Evolutionary conservation across 306 rosid species (phyloP), one percentile per base, ranked within the genome.

Genomic region (Begonia fuchsioides): DNA sequence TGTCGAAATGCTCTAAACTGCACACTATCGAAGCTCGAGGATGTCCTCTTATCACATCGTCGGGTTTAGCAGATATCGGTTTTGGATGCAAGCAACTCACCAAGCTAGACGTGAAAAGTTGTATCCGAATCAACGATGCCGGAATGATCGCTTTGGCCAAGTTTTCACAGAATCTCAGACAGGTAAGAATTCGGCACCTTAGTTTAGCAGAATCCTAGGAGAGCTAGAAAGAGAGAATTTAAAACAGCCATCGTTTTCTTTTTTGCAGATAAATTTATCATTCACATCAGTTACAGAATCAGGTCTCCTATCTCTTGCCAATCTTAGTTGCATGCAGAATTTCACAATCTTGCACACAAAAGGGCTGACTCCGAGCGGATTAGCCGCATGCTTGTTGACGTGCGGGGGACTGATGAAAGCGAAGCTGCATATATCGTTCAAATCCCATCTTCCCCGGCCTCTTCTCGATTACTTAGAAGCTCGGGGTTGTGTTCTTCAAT

Each of bases 231-330:
- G 41, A 6, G 14, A 5, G n/a, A 8, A 7, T 8, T 8, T 38
- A 12, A 13, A 6, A 40, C 10, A 14, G 10, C 6, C 11, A n/a
- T 54, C 8, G 9, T 19, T 15, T 12, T 68, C 46, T 49, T 59
- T 54, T 49, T 47, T 56, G 63, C 84, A 83, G 94, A 74, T 83
- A 59, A 79, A 74, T 67, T 55, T 83, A 51, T 83, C 94, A 51
- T 55, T 59, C 44, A 69, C 85, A 67, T 74, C 78, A 2, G 80
- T 83, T 18, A 79, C 88, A 6, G 88, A 83, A 40, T 54, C 48
- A 9, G 88, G 88, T 32, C 85, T 83, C 32, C 39, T 79, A 50
- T 78, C 85, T 47, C 78, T 83, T 0, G 69, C 86, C 3, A 58
- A 67, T 55, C 76, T 66, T 45, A 74, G 68, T 57, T 67, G 80